Percentiles rank a stretch among this genome's conserved stretches.
Conservation (phyloP, 345 rosid species). For the Gossypium bickii region DNA sequence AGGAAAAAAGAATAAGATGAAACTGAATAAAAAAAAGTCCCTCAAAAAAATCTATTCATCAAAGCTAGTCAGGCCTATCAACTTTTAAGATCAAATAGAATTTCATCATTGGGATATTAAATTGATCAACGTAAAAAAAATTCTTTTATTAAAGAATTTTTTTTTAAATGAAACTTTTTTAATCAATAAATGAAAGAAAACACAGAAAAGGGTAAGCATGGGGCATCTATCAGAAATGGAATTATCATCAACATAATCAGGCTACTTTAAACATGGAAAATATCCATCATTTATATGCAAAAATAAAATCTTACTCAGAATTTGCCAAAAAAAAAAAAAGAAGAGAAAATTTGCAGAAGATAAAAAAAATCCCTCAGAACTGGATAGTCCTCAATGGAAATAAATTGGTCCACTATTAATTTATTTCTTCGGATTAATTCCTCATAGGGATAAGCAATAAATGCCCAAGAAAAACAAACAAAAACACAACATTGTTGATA, state of each 20-base stretch:
- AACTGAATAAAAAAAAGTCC: background rate
- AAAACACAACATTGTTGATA: background rate
- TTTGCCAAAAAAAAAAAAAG: background rate
- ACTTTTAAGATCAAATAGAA: background rate
- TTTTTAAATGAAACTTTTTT: background rate
- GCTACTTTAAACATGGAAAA: conserved; percentile 5
- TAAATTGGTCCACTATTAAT: no score
- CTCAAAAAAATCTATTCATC: conserved; percentile 2
- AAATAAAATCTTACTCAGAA: background rate
- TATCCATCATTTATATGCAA: background rate
- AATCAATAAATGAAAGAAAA: background rate
- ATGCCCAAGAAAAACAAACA: background rate
- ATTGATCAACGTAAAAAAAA: background rate
- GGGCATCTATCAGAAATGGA: background rate
- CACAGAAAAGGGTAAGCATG: background rate
- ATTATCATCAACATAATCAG: background rate
- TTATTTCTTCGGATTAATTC: background rate
- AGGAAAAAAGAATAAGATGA: background rate
- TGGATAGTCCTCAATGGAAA: background rate
- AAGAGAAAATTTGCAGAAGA: background rate
- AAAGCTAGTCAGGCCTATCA: conserved; percentile 7
- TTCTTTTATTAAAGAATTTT: no score
- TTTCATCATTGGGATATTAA: background rate
- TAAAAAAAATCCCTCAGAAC: background rate
- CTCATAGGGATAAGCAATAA: background rate